Base-by-base conservation (phyloP, 2,329 filamentous ascomycete genomes). In the Penicillium paneum region DNA sequence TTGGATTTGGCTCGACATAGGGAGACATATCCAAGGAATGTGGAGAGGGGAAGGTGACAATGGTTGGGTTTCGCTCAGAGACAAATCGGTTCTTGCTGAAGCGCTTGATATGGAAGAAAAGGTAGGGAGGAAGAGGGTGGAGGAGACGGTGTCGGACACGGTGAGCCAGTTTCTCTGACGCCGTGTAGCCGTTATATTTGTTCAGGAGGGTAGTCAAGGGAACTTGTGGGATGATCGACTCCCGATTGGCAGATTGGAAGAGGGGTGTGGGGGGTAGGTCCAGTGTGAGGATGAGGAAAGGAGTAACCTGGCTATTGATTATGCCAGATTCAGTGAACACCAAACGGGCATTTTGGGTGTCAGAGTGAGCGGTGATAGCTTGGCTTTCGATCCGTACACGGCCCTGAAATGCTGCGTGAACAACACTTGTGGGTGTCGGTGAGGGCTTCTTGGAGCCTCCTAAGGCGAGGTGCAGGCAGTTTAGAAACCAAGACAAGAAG, bases 41-140 rank as follows among this genome's bases (percentile, higher is more conserved):
- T 5, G 90, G 83, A 7, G 90, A 88, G 60, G 93, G 90, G 73
- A 97, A 99, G 0, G 93, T 97, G 60, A 99, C 94, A 67, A 99
- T 99, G 10, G 94, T 99, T 1, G 93, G 94, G 72, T 99, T 99
- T 47, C 94, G 89, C 76, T 97, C 93, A 2, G 88, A 84, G 19
- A 99, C 90, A 69, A 99, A 99, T 72, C 97, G 96, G 79, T 99
- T 99, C 62, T 89, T 87, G 63, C 87, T 90, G 81, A 99, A 99
- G 64, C 94, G 91, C 78, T 97, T 97, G 78, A 97, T 87, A 77
- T 99, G 93, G 77, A 99, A 91, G 49, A 94, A 79, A 17, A 99
- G 84, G 70, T 88, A 97, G 0, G 92, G 93, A 0, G 94, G 94
- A 0, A 99, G 81, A 0, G 94, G 94, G 67, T 96, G 92, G 44